A percentile compares a stretch with the other conserved stretches of the same genome.
phyloP scores from a whole-genome alignment of 768 basidiomycete species.

The Phylloporus scabripes region DNA sequence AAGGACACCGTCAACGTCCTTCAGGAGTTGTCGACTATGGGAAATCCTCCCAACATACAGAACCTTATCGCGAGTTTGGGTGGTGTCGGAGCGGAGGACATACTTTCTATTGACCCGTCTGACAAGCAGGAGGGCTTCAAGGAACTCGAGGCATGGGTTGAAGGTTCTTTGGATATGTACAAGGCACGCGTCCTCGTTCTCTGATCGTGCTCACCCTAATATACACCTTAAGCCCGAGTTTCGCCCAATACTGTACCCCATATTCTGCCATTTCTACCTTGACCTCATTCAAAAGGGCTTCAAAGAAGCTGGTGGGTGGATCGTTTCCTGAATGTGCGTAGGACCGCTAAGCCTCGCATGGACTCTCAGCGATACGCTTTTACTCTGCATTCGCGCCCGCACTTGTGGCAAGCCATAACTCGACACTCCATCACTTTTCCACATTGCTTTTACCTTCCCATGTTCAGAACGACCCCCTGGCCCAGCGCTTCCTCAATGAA shows the following conservation, averaged over 20 bases:
- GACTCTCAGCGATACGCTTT: constrained; percentile 62
- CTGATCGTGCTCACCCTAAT: constrained; percentile 7
- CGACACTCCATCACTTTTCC: constrained; percentile 70
- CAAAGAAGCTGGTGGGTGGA: constrained; percentile 74
- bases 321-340: neutral
- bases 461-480: constrained; percentile 75
- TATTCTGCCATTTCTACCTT: constrained; percentile 96
- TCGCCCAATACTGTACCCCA: constrained; percentile 87
- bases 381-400: constrained; percentile 65
- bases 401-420: constrained; percentile 58
- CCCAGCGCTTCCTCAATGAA: constrained; percentile 81
- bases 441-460: constrained; percentile 79
- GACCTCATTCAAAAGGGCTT: constrained; percentile 90
- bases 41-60: constrained; percentile 67
- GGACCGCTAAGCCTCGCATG: constrained; percentile 7
- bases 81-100: constrained; percentile 76
- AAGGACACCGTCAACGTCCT: constrained; percentile 62
- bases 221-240: constrained; percentile 70
- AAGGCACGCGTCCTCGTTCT: constrained; percentile 44
- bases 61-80: constrained; percentile 72
- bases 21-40: constrained; percentile 63
- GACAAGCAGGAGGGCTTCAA: constrained; percentile 83
- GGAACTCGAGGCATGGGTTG: constrained; percentile 84
- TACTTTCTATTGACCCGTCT: constrained; percentile 73
- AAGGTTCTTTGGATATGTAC: constrained; percentile 89